Conservation (phyloP, 257 asterid species). For the Nicotiana tomentosiformis region DNA sequence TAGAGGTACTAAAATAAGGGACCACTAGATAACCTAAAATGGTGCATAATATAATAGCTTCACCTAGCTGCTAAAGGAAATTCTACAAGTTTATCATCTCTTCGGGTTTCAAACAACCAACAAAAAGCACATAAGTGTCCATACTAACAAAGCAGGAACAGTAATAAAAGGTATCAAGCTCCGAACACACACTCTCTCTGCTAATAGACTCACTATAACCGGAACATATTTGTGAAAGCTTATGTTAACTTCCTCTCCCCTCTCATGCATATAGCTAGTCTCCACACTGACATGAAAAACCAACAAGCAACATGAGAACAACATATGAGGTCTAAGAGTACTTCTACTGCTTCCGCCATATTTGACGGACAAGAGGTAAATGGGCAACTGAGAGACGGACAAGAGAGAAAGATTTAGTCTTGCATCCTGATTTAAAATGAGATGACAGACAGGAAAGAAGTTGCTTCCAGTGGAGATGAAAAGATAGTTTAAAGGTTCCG, state of each 20-base stretch:
- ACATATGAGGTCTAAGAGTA: background rate
- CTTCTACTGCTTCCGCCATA: background rate
- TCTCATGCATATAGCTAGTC: background rate
- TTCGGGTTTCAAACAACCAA: background rate
- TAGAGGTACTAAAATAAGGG: background rate
- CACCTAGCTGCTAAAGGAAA: background rate
- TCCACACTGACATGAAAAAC: background rate
- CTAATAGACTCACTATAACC: background rate
- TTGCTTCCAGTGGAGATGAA: background rate
- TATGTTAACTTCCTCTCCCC: background rate
- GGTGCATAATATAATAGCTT: background rate
- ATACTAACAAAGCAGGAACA: background rate
- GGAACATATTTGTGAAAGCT: background rate
- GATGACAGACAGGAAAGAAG: background rate
- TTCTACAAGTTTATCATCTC: slow-evolving; percentile 3
- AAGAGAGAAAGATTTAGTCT: background rate
- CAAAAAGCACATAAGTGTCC: background rate
- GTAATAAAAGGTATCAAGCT: background rate
- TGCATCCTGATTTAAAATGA: background rate
- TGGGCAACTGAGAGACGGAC: background rate
- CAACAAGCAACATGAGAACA: background rate
- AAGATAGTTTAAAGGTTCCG: background rate
- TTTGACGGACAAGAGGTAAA: background rate
- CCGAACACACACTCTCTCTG: background rate
- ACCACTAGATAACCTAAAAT: background rate